Evolutionary conservation across 495 filamentous ascomycete genomes (phyloP), one percentile per base, ranked within the genome.

Genomic region (Talaromyces stipitatus): DNA sequence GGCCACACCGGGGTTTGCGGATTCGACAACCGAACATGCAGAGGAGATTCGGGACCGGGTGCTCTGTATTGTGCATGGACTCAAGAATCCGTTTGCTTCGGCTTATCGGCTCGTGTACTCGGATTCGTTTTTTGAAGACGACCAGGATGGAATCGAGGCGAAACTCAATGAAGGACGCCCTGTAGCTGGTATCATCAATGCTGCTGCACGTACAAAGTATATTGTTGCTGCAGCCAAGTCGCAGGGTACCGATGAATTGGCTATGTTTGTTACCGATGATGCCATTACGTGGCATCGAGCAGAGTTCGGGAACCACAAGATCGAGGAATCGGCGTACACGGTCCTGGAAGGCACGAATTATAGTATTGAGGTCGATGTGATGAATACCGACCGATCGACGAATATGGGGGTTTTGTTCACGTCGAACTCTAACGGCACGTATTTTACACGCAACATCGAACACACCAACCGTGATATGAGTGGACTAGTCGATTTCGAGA

Each of bases 381-480:
- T 90, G 76, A 89, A 85, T 1, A 82, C 82, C 10, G 66, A 66
- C 58, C 71, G 77, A 28, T 74, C 73, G 2, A 82, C 74, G 32
- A 84, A 87, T 4, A 90, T 96, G 81, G 94, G 94, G 22, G 82
- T 87, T 2, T 77, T 97, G 18, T 89, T 95, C 62, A 92, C 89
- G 8, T 97, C 92, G 64, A 97, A 97, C 62, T 96, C 90, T 18
- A 94, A 97, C 64, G 94, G 94, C 43, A 96, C 91, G 2, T 96
- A 95, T 66, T 98, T 97, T 69, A 91, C 83, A 0, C 82, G 85
- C 54, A 96, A 96, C 65, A 83, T 90, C 52, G 87, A 92, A 62
- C 83, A 97, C 66, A 96, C 91, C 27, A 97, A 98, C 69, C 85
- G 91, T 52, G 83, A 89, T 65, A 24, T 54, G 11, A 62, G 70